Conservation (phyloP, 1,284 basidiomycete genomes). For the Sutorius eximius region DNA sequence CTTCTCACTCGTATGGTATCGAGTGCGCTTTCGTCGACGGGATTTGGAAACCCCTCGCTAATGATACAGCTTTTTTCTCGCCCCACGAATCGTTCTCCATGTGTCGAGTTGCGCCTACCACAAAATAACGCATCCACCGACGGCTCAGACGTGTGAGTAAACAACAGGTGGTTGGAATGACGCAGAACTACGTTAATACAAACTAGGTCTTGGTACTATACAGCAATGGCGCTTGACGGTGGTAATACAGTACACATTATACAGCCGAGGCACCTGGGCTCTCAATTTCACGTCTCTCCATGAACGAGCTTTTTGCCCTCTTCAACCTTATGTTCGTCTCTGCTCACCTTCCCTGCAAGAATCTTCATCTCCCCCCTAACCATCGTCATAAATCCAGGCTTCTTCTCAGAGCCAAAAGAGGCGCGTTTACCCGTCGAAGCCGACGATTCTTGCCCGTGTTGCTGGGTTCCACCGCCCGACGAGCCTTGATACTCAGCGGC, state of each 20-base stretch:
- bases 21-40: neutral
- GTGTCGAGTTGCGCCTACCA: neutral
- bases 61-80: neutral
- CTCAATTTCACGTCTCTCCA: constrained; percentile 20
- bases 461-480: neutral
- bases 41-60: neutral
- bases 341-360: constrained; percentile 43
- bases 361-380: constrained; percentile 49
- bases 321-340: constrained; percentile 42
- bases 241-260: neutral
- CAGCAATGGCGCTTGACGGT: neutral
- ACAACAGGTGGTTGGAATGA: neutral
- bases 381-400: constrained; percentile 41
- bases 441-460: neutral
- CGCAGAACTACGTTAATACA: constrained; percentile 5
- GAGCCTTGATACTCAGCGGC: constrained; percentile 14
- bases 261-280: neutral
- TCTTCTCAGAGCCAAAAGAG: constrained; percentile 26
- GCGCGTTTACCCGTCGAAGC: neutral
- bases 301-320: constrained; percentile 39
- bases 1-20: neutral
- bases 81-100: neutral
- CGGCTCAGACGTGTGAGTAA: neutral
- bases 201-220: constrained; percentile 6
- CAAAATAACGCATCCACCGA: neutral